Evolutionary conservation across 164 flowering plant genomes (phyloP), one percentile per base, ranked within the genome.

Genomic region (Kingdonia uniflora): DNA sequence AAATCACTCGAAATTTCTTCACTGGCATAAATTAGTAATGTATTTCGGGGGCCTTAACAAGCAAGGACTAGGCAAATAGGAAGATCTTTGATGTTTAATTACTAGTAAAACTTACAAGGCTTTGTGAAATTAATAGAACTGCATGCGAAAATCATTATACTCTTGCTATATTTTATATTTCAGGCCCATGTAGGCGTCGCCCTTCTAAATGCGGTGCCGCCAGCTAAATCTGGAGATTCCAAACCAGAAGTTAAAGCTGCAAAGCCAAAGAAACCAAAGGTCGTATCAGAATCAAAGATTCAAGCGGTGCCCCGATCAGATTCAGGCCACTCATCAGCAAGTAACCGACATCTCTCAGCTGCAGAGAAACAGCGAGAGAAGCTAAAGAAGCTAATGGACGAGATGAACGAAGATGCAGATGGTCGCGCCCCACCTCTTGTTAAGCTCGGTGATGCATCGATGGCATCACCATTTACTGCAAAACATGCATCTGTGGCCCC

Each of bases 181-280:
- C 74, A 90, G 96, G 98, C 98, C 42, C 94, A 85, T 74, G 95
- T 91, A 40, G 98, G 98, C 39, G 87, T 87, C 57, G 98, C 98
- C 42, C 70, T 91, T 11, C 68, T 91, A 61, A 91, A 91, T 76
- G 90, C 88, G 6, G 74, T 83, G 25, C 80, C 92, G 51, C 90
- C 95, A 5, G 26, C 75, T 42, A 68, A 71, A 75, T 56, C 65
- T 53, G 81, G 70, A 40, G 78, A 54, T 33, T 55, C 83, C 12
- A 80, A 76, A 67, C 72, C 64, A 39, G 90, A 78, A 52, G 38
- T 63, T 2, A 82, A 80, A 64, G 26, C 80, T 22, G 65, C 38
- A 2, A 85, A 79, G 64, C 45, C 79, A 42, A 88, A 80, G 74
- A 88, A 85, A 72, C 64, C 76, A n/a, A 83, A 77, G 65, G 38